Evolutionary conservation across 129 eudicot species (phyloP).

Genomic region (Ambrosia artemisiifolia): DNA sequence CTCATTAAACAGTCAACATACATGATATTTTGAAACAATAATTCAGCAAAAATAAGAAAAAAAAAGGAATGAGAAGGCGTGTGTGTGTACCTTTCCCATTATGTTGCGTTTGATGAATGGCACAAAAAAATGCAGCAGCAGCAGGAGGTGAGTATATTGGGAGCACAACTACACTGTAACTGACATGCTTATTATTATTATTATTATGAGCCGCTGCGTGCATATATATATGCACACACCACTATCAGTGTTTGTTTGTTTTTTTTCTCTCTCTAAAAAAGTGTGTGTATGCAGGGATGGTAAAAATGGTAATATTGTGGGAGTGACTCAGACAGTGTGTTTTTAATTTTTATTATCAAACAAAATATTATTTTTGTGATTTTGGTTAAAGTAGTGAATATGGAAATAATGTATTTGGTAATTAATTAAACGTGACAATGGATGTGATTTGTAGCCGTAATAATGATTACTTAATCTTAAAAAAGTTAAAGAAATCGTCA

Average conservation of each 20-base stretch:
- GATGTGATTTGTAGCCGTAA: slow-evolving; percentile 6
- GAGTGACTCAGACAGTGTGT: background rate
- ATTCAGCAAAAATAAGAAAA: background rate
- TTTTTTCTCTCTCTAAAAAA: slow-evolving; percentile 10
- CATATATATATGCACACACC: background rate
- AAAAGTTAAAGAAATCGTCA: too few relatives aligned
- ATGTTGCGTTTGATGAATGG: slow-evolving; percentile 4
- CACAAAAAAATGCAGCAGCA: background rate
- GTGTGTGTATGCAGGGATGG: background rate
- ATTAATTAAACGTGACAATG: background rate
- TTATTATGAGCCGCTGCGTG: background rate
- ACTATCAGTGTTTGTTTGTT: background rate
- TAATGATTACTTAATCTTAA: too few relatives aligned
- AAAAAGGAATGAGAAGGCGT: background rate
- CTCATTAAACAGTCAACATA: background rate
- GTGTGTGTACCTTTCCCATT: slow-evolving; percentile 27
- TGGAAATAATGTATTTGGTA: background rate
- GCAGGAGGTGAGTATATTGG: background rate
- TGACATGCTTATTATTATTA: background rate
- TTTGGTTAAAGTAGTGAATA: background rate
- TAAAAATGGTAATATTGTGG: too few relatives aligned
- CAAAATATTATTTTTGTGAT: background rate
- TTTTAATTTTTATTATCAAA: background rate
- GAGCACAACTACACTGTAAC: slow-evolving; percentile 20
- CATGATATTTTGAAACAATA: background rate